phyloP scores from a whole-genome alignment of 176 grass and related monocot genomes.

The Stipa capillata region DNA sequence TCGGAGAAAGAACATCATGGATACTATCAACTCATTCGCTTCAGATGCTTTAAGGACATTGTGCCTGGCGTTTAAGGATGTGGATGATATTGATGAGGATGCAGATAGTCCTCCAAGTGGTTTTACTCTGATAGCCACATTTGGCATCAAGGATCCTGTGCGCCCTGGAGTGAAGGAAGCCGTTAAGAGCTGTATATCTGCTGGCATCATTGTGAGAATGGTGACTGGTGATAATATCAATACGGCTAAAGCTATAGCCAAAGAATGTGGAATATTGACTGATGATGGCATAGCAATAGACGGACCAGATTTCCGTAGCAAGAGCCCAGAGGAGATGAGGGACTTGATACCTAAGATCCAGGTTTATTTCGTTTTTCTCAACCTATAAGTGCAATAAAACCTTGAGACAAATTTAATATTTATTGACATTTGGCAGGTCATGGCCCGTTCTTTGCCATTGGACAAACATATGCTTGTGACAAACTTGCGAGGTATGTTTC shows the following conservation, averaged over 20 bases:
- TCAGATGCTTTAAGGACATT: conserved; percentile 79
- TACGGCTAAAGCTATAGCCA: conserved; percentile 96
- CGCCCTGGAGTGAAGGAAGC: conserved; percentile 83
- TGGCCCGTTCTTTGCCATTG: conserved; percentile 91
- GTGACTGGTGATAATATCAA: conserved; percentile 96
- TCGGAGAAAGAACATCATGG: conserved; percentile 39
- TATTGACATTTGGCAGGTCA: conserved; percentile 49
- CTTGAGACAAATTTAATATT: background rate
- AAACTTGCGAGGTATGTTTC: conserved; percentile 71
- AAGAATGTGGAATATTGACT: conserved; percentile 86
- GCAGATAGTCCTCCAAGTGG: conserved; percentile 54
- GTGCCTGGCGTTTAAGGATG: conserved; percentile 79
- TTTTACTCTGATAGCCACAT: conserved; percentile 74
- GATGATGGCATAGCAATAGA: conserved; percentile 82
- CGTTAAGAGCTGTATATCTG: conserved; percentile 64
- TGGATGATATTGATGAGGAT: conserved; percentile 34
- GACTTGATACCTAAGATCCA: conserved; percentile 73
- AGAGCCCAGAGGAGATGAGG: conserved; percentile 66
- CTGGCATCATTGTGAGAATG: conserved; percentile 89
- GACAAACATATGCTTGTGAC: conserved; percentile 93
- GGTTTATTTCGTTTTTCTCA: conserved; percentile 31
- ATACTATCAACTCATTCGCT: conserved; percentile 75
- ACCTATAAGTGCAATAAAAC: background rate
- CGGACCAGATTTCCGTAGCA: conserved; percentile 67
- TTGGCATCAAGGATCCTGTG: conserved; percentile 96